These are phyloP conservation scores for Vitis cinerea DNA, from an alignment of 164 flowering plant genomes.

Conservation along the genomic window DNA sequence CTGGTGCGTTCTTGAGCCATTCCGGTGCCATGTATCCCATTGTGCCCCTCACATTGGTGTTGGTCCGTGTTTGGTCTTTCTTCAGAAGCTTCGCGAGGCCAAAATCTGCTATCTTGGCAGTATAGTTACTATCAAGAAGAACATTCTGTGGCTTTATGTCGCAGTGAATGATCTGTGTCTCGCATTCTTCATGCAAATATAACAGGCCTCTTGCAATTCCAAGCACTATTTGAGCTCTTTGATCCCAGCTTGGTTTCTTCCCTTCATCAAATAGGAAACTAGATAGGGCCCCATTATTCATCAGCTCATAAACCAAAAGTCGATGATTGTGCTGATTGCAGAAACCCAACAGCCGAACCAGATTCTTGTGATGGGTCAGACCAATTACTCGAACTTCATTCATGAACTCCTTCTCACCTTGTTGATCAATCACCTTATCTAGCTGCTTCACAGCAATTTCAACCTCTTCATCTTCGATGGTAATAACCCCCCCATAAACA, in stretches of 20 bases:
- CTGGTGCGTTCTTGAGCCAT: constrained; percentile 28
- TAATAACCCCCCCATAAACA: constrained; percentile 25
- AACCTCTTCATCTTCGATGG: constrained; percentile 8
- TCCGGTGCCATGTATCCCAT: constrained; percentile 34
- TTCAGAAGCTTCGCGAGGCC: constrained; percentile 28
- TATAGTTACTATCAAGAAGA: constrained; percentile 15
- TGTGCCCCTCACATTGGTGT: constrained; percentile 25
- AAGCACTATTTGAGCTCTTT: constrained; percentile 17
- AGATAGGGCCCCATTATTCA: constrained; percentile 22
- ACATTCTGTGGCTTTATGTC: constrained; percentile 32
- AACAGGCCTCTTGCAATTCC: constrained; percentile 25
- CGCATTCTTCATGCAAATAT: constrained; percentile 25
- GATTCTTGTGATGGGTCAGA: constrained; percentile 28
- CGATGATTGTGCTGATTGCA: constrained; percentile 19
- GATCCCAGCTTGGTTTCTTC: constrained; percentile 24
- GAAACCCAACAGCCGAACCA: constrained; percentile 23
- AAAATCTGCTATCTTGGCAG: constrained; percentile 34
- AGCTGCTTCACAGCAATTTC: constrained; percentile 31
- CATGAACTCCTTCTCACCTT: constrained; percentile 27
- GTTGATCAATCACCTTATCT: constrained; percentile 18
- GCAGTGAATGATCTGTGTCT: constrained; percentile 24
- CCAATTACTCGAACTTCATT: constrained; percentile 33
- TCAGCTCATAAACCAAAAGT: constrained; percentile 21
- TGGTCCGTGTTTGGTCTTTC: constrained; percentile 25
- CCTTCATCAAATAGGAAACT: constrained; percentile 19